Evolutionary conservation across 2,329 filamentous ascomycete species (phyloP).

Genomic region (Neofusicoccum sp.): DNA sequence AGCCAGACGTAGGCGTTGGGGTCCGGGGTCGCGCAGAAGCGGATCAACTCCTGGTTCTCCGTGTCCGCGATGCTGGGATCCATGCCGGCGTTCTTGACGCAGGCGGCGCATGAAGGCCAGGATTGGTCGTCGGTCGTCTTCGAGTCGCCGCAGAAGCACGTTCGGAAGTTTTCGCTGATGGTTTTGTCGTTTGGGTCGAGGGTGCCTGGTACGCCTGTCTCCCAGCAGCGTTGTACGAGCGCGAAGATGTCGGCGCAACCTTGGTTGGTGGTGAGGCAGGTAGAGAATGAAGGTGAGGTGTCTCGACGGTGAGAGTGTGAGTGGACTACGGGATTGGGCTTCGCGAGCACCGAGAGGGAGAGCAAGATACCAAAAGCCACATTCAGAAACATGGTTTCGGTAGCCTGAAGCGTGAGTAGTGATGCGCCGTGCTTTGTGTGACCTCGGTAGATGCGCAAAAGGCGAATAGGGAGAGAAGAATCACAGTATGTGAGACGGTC

Average conservation of each 20-base stretch:
- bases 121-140: neutral
- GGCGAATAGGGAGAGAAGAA: no score
- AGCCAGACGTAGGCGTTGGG: conserved; percentile 20
- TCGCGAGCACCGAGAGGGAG: neutral
- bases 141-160: conserved; percentile 10
- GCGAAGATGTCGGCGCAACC: neutral
- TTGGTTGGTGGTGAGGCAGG: neutral
- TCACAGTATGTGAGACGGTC: no score
- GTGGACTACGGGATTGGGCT: neutral
- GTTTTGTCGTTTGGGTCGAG: conserved; percentile 5
- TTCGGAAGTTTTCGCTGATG: conserved; percentile 2
- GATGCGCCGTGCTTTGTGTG: no score
- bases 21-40: conserved; percentile 1
- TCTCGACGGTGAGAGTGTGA: neutral
- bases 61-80: no score
- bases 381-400: neutral
- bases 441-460: no score
- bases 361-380: neutral
- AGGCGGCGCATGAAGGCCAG: neutral
- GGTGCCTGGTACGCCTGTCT: neutral
- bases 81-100: neutral
- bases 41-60: neutral
- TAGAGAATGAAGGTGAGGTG: neutral
- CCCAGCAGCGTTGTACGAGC: conserved; percentile 17
- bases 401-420: neutral